Base-by-base conservation (phyloP, 1,284 basidiomycete species). In the Bondarzewia mesenterica region DNA sequence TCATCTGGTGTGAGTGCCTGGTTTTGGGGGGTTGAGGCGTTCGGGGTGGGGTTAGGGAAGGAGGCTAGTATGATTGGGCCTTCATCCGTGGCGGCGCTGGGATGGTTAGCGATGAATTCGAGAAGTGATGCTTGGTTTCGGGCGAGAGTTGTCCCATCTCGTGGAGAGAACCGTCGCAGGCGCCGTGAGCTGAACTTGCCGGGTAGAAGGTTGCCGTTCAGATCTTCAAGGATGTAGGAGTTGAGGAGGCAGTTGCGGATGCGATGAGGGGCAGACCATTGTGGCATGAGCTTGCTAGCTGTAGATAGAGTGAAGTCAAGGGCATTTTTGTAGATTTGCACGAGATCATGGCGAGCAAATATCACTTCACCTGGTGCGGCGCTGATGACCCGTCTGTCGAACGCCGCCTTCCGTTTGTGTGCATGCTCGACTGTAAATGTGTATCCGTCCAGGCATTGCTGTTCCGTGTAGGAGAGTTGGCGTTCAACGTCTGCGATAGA, bases 381-480 rank as follows among this genome's bases (percentile, higher is more conserved):
- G 1, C n/a, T 35, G 0, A 57, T 46, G 1, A 63, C 54, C 7
- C 42, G 40, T n/a, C 27, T 46, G 37, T 64, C 52, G 37, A 63
- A 64, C 2, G 47, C 43, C 0, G 21, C 36, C 25, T 60, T 59
- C 2, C 45, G 36, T n/a, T 47, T 44, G 7, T 42, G 26, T 7
- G 56, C 54, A 42, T 63, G 59, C 1, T 23, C 15, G 0, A 57
- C 52, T 0, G 47, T 53, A 15, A 52, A 44, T 2, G 52, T 49
- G 44, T 62, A 63, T 1, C 60, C 62, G 44, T 68, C 60, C 0
- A 66, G 39, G 1, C 55, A 53, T 23, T 63, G 60, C 44, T 68
- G 66, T 0, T 55, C 55, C 0, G 55, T 55, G 29, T 63, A 67
- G 16, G 58, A 60, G 27, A 60, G 42, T 7, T 67, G 62, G 29